Base-by-base conservation (phyloP, 257 asterid species). In the Petunia secreta region DNA sequence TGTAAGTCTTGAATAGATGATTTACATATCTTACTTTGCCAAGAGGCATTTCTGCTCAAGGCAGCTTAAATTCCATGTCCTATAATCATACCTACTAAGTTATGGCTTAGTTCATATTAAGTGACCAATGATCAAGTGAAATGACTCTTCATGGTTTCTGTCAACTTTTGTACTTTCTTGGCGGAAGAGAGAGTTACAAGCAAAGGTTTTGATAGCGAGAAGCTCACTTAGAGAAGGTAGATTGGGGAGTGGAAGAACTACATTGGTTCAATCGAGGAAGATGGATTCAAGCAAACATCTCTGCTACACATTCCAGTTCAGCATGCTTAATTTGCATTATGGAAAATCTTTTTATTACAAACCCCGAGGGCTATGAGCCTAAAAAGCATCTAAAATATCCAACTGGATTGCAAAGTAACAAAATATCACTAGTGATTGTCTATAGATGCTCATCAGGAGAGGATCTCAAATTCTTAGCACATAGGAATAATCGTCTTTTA, bases 111-210 rank as follows among this genome's bases (percentile, higher is more conserved):
- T 36, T 63, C 16, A 36, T 63, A 44, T 13, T 44, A 63, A 63
- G 25, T 63, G 69, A 36, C 44, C 36, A 63, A 63, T 37, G 69
- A 16, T 10, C 69, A 10, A 63, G 44, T 63, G 46, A 63, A 63
- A 63, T 63, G 69, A 63, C 43, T 63, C 39, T 40, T 63, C 69
- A 63, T 37, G 46, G 38, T 63, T 63, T 63, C 46, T 63, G n/a
- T 63, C 44, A 63, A 15, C 10, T 46, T 63, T 16, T 59, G 64
- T 59, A 59, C 37, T 59, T 59, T 59, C 38, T 59, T 59, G 64
- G 69, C 13, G 16, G 69, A 63, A 63, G 67, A 37, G 46, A 37
- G 2, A 63, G 69, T 4, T 63, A 37, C 11, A 37, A 16, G 69
- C 8, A 63, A 63, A 63, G 38, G 69, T 13, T 36, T 11, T 5